phyloP scores from a whole-genome alignment of 225 moss, liverwort and hornwort genomes.

The Sphagnum tenellum region DNA sequence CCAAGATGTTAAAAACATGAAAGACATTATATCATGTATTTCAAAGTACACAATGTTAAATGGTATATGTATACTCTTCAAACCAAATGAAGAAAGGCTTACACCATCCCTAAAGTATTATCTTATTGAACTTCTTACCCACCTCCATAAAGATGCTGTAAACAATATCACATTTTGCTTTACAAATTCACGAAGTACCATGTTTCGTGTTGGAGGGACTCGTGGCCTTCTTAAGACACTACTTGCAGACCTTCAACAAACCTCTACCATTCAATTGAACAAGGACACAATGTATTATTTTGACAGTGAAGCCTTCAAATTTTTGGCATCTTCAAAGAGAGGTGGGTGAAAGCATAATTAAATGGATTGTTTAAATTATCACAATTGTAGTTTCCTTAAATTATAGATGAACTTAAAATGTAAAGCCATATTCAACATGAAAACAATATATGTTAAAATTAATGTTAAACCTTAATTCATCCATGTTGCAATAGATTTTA shows the following conservation, averaged over 20 bases:
- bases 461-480: too few relatives aligned
- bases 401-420: too few relatives aligned
- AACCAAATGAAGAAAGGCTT: conserved; percentile 16
- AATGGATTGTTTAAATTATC: too few relatives aligned
- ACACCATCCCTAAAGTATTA: conserved; percentile 11
- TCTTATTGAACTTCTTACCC: conserved; percentile 6
- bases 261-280: conserved; percentile 3
- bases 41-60: not conserved
- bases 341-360: not conserved
- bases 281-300: conserved; percentile 6
- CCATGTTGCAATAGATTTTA: too few relatives aligned
- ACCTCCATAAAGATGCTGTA: not conserved
- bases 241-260: not conserved
- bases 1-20: conserved; percentile 17
- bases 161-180: conserved; percentile 2
- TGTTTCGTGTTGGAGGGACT: conserved; percentile 4
- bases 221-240: not conserved
- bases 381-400: too few relatives aligned
- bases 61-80: conserved; percentile 12
- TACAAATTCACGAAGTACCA: conserved; percentile 2
- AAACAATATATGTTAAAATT: too few relatives aligned
- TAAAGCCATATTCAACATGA: too few relatives aligned
- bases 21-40: conserved; percentile 6
- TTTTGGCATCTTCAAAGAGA: not conserved
- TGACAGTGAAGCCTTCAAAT: conserved; percentile 11